A percentile compares a stretch with the other conserved stretches of the same genome.
phyloP scores from a whole-genome alignment of 352 stramenopile species.

The Pythium diclinum region DNA sequence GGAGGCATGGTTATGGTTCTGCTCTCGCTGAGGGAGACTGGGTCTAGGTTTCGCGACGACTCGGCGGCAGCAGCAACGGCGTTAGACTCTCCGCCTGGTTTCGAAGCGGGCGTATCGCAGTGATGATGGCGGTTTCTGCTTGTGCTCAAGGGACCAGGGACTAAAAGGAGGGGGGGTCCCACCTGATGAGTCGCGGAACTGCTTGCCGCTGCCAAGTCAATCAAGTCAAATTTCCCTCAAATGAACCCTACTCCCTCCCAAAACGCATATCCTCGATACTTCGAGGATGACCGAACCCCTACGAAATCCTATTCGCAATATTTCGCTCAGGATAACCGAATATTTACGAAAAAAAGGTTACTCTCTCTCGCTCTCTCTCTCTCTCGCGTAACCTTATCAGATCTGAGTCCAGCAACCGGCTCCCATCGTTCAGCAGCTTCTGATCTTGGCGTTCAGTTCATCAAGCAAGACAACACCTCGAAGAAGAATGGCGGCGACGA shows the following conservation, averaged over 20 bases:
- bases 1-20: not conserved
- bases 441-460: not conserved
- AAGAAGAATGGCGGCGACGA: conserved; percentile 12
- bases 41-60: not conserved
- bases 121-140: not conserved
- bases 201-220: not conserved
- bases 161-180: too few species aligned
- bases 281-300: too few species aligned
- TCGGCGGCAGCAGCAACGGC: not conserved
- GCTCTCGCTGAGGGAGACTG: not conserved
- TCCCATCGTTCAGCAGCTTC: too few species aligned
- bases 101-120: not conserved
- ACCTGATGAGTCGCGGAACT: not conserved
- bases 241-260: not conserved
- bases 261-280: too few species aligned
- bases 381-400: not conserved
- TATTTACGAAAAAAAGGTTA: not conserved
- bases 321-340: not conserved
- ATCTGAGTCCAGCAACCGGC: not conserved
- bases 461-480: not conserved
- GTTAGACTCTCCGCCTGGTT: not conserved
- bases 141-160: not conserved
- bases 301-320: too few species aligned
- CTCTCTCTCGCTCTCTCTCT: too few species aligned
- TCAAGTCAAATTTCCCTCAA: not conserved